phyloP scores from a whole-genome alignment of 768 basidiomycete species.

The Terana coerulea region DNA sequence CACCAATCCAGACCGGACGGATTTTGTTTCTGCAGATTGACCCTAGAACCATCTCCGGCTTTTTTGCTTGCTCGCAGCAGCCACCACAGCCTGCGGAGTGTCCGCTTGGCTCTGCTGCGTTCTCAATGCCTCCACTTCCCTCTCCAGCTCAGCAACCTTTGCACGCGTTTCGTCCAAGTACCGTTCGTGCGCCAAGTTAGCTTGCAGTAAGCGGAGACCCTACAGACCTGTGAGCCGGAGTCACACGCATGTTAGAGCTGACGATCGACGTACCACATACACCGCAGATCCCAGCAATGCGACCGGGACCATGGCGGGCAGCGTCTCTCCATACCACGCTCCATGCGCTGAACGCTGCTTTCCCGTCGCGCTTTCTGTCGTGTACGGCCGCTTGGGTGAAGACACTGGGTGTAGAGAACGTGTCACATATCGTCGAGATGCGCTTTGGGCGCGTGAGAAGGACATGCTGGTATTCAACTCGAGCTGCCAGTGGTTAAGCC shows the following conservation, averaged over 20 bases:
- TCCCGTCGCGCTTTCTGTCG: slow-evolving; percentile 1
- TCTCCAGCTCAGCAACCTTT: slow-evolving; percentile 53
- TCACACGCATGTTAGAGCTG: no score
- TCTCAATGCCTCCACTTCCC: slow-evolving; percentile 42
- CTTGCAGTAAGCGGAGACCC: slow-evolving; percentile 65
- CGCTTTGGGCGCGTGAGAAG: neutral
- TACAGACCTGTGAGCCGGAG: slow-evolving; percentile 27
- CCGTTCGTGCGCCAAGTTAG: slow-evolving; percentile 65
- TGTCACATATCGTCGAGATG: neutral
- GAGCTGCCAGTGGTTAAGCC: no score
- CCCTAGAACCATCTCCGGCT: slow-evolving; percentile 26
- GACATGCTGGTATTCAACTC: no score
- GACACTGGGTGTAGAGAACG: neutral
- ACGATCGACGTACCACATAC: slow-evolving; percentile 53
- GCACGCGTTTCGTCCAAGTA: slow-evolving; percentile 58
- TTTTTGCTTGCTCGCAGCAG: neutral
- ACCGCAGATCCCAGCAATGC: slow-evolving; percentile 75
- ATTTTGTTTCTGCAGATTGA: neutral
- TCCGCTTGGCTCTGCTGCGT: slow-evolving; percentile 5
- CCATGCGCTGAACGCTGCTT: slow-evolving; percentile 48
- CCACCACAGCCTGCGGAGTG: neutral
- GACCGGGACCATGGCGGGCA: slow-evolving; percentile 78
- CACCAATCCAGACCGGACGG: neutral
- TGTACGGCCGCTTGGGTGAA: slow-evolving; percentile 1
- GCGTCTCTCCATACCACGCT: slow-evolving; percentile 62